Conservation (phyloP, 352 stramenopile species). For the Globisporangium barbulae region DNA sequence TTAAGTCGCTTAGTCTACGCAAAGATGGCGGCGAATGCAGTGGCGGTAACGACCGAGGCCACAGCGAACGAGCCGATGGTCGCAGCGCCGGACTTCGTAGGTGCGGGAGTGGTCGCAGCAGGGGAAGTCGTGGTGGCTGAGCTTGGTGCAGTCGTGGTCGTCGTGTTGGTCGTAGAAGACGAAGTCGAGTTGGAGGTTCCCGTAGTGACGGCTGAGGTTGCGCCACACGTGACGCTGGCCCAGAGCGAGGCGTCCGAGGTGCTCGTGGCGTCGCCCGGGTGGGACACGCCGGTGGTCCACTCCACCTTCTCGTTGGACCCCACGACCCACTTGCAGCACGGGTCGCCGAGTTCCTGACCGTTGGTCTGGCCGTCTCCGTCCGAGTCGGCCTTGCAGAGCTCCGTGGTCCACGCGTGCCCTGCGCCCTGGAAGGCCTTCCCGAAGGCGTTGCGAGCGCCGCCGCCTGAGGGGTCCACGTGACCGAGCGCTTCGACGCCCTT, state of each 20-base stretch:
- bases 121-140: background rate
- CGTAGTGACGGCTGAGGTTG: background rate
- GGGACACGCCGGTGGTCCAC: slow-evolving; percentile 15
- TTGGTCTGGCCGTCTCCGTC: slow-evolving; percentile 55
- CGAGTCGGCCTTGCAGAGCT: slow-evolving; percentile 34
- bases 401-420: slow-evolving; percentile 23
- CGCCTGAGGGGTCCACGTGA: slow-evolving; percentile 19
- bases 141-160: background rate
- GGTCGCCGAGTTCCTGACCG: slow-evolving; percentile 56
- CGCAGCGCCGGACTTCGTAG: background rate
- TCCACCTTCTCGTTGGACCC: slow-evolving; percentile 19
- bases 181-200: background rate
- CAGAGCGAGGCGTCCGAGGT: slow-evolving; percentile 23
- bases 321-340: slow-evolving; percentile 32
- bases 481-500: slow-evolving; percentile 20
- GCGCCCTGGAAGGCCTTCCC: slow-evolving; percentile 7
- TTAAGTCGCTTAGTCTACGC: background rate
- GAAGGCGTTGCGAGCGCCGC: slow-evolving; percentile 23
- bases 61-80: background rate
- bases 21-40: slow-evolving; percentile 4
- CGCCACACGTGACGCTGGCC: slow-evolving; percentile 7
- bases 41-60: background rate
- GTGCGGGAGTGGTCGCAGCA: background rate
- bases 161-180: background rate
- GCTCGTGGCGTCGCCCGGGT: slow-evolving; percentile 20